These are phyloP conservation scores for Populus hybrid DNA, from an alignment of 441 rosid genomes.

Conservation along the genomic window DNA sequence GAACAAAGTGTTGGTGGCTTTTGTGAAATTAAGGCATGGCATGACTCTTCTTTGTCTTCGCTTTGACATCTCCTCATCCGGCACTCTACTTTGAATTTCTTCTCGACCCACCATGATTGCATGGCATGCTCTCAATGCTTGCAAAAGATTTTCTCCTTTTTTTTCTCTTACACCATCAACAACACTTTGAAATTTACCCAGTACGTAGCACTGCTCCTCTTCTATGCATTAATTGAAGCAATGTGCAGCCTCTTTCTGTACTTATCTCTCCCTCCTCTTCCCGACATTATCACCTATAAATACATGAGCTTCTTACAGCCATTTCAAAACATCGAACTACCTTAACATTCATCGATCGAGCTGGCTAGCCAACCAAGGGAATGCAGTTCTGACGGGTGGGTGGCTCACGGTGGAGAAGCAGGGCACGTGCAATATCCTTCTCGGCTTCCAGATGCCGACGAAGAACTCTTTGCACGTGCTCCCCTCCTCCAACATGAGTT, in stretches of 20 bases:
- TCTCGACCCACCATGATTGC: slow-evolving; percentile 52
- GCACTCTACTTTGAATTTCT: slow-evolving; percentile 21
- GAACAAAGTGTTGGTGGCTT: slow-evolving; percentile 16
- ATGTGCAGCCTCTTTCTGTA: background rate
- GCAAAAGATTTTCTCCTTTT: slow-evolving; percentile 7
- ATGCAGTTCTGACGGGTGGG: slow-evolving; percentile 32
- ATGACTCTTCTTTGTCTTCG: slow-evolving; percentile 26
- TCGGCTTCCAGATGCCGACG: background rate
- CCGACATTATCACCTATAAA: slow-evolving; percentile 9
- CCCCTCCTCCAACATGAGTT: slow-evolving; percentile 82
- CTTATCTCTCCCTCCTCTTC: background rate
- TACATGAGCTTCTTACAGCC: background rate
- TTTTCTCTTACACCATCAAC: slow-evolving; percentile 3
- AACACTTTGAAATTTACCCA: slow-evolving; percentile 18
- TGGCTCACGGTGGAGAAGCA: slow-evolving; percentile 96
- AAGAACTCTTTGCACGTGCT: slow-evolving; percentile 64
- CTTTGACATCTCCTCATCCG: slow-evolving; percentile 20
- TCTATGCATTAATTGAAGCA: background rate
- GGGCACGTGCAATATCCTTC: slow-evolving; percentile 90
- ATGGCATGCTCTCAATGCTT: slow-evolving; percentile 34
- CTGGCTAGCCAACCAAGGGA: background rate
- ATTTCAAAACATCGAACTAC: background rate
- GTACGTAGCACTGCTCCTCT: slow-evolving; percentile 2
- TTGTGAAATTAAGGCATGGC: slow-evolving; percentile 51
- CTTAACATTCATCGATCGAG: background rate